phyloP scores from a whole-genome alignment of 345 rosid genomes.

The Corymbia maculata region DNA sequence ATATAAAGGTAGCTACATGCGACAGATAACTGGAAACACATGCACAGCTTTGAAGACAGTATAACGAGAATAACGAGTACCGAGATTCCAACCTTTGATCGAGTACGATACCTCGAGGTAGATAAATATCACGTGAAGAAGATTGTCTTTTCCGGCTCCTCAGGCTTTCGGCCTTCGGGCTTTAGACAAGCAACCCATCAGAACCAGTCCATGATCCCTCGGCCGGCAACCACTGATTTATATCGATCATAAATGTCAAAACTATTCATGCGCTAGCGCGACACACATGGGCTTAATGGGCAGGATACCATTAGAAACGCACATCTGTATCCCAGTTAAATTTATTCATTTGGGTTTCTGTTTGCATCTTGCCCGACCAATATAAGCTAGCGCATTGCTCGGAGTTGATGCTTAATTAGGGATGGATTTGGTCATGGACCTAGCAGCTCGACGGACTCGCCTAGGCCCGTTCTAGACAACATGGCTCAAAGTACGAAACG shows the following conservation, averaged over 20 bases:
- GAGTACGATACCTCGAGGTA: too few relatives aligned
- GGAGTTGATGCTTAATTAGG: background rate
- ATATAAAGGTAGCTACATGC: background rate
- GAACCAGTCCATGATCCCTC: background rate
- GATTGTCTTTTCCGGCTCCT: background rate
- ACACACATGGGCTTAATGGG: background rate
- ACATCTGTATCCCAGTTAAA: background rate
- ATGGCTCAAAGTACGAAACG: background rate
- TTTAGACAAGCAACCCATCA: too few relatives aligned
- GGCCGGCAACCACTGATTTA: background rate
- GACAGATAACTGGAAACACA: background rate
- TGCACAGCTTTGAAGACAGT: background rate
- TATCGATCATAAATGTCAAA: background rate
- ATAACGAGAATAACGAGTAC: too few relatives aligned
- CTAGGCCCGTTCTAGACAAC: background rate
- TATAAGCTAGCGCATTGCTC: background rate
- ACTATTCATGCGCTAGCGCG: background rate
- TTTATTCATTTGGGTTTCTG: background rate
- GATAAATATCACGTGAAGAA: too few relatives aligned
- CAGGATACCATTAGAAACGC: background rate
- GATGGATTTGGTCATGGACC: background rate
- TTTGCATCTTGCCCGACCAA: background rate
- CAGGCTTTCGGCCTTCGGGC: too few relatives aligned
- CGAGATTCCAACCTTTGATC: too few relatives aligned
- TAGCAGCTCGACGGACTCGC: background rate